Evolutionary conservation across 352 stramenopile genomes (phyloP), one percentile per base, ranked within the genome.

Genomic region (Phytophthora melonis): DNA sequence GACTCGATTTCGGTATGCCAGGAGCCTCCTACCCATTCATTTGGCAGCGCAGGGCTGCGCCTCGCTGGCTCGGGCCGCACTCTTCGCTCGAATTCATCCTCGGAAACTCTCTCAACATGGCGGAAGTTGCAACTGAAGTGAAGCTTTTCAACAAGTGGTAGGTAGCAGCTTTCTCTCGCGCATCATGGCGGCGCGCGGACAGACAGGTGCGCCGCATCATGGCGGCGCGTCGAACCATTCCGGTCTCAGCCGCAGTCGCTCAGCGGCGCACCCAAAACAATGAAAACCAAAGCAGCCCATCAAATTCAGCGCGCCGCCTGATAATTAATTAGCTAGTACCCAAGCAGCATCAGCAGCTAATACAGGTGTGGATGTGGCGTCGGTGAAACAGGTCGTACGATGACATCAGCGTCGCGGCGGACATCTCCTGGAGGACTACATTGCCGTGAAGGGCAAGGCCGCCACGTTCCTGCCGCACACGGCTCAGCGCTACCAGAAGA

Each of bases 341-440:
- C 30, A 9, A n/a, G 25, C 63, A 3, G 23, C 23, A 66, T 43
- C 21, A 18, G 41, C 66, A 36, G 57, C 72, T 75, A 73, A 82
- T 68, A 39, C 66, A 57, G 78, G 25, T 76, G 21, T 77, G 30
- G 18, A 49, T 66, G n/a, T 81, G 13, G 30, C 19, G 19, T 30
- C 23, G 19, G 23, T 30, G 47, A 23, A 64, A 39, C 78, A 97
- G 95, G 98, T 98, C 91, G 75, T 99, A 99, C 84, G 97, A 99
- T 90, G 98, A 99, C 81, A 98, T 99, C 79, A 98, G 98, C 86
- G 91, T 99, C 81, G 94, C 82, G 72, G 75, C 92, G 70, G 98
- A 99, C 87, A 98, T 99, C 80, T 99, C 97, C 93, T 99, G 25
- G 92, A 98, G 86, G 98, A 99, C 88, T 99, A 99, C 96, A 98